Percentiles rank a stretch among this genome's conserved stretches.
phyloP scores from a whole-genome alignment of 331 rosid genomes.

The Malus hybrid region DNA sequence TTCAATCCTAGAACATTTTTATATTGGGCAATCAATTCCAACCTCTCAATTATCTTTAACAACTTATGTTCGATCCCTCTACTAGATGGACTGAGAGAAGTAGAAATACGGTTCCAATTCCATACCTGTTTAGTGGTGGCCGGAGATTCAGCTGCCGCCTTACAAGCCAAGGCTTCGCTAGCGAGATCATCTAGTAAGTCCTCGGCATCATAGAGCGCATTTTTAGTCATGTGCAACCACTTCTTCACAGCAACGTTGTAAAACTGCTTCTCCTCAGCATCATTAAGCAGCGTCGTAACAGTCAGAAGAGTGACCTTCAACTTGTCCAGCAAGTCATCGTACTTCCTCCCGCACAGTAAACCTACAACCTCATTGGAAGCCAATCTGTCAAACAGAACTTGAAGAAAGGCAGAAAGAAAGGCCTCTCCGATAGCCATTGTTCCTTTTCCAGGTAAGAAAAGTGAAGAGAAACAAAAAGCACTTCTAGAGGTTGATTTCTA shows the following conservation, averaged over 20 bases:
- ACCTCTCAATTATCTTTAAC: constrained; percentile 15
- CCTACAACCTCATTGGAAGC: constrained; percentile 26
- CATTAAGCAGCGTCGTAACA: constrained; percentile 20
- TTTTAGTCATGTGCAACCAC: constrained; percentile 34
- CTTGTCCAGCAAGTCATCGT: constrained; percentile 20
- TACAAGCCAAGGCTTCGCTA: constrained; percentile 12
- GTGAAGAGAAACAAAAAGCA: background rate
- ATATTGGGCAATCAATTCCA: constrained; percentile 25
- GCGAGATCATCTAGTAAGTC: constrained; percentile 29
- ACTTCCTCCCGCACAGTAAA: constrained; percentile 9
- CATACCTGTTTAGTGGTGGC: constrained; percentile 18
- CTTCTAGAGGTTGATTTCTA: too few relatives aligned
- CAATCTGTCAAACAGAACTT: constrained; percentile 30
- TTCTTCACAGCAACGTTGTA: constrained; percentile 19
- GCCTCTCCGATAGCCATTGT: constrained; percentile 28
- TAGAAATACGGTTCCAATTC: constrained; percentile 21
- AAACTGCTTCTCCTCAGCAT: constrained; percentile 37
- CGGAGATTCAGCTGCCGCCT: constrained; percentile 16
- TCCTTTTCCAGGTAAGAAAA: background rate
- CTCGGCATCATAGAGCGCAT: constrained; percentile 25
- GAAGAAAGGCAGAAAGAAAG: constrained; percentile 35
- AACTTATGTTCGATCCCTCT: constrained; percentile 19
- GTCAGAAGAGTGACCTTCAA: constrained; percentile 27
- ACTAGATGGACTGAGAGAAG: constrained; percentile 21
- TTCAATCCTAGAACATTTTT: constrained; percentile 27